Evolutionary conservation across 1,284 basidiomycete species (phyloP), one percentile per base, ranked within the genome.

Genomic region (Papiliotrema terrestris): DNA sequence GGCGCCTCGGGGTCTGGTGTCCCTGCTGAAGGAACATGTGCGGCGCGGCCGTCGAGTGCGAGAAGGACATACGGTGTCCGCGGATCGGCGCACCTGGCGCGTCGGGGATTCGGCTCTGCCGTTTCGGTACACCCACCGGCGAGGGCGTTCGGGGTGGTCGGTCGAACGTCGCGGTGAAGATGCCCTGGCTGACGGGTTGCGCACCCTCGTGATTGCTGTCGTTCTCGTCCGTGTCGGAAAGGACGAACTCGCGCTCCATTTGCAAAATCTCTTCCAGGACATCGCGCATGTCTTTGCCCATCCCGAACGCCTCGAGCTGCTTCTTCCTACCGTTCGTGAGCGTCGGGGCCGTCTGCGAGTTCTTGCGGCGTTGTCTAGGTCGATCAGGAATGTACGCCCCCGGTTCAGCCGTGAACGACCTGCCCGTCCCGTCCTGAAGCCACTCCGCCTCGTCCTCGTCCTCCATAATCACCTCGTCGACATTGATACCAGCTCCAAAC

Each of bases 181-280:
- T 29, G 19, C 57, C 59, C 13, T 58, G 52, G 2, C 26, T 14
- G 25, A 52, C 20, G 17, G 35, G 14, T n/a, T 29, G 11, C 11
- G 25, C 9, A 22, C 29, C 5, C 11, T 26, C 45, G 25, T 43
- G 36, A 25, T 61, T 58, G n/a, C n/a, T n/a, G n/a, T n/a, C n/a
- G n/a, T n/a, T n/a, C n/a, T n/a, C n/a, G n/a, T 65, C 62, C 42
- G 66, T 66, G 14, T 69, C 67, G 2, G 52, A 48, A 3, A 75
- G 59, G 14, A 61, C 45, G 60, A 76, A 77, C 3, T 60, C 68
- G 51, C 75, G 65, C 54, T 78, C 75, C 74, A 78, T 76, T 57
- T 63, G 64, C 32, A 78, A 70, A 52, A 78, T 76, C 60, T 76
- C 74, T 48, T 78, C 74, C 17, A 78, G 62, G 6, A 74, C 70